Percentiles rank a stretch among this genome's conserved stretches.
phyloP scores from a whole-genome alignment of 1,284 basidiomycete genomes.

The Apiotrichum veenhuisii region DNA sequence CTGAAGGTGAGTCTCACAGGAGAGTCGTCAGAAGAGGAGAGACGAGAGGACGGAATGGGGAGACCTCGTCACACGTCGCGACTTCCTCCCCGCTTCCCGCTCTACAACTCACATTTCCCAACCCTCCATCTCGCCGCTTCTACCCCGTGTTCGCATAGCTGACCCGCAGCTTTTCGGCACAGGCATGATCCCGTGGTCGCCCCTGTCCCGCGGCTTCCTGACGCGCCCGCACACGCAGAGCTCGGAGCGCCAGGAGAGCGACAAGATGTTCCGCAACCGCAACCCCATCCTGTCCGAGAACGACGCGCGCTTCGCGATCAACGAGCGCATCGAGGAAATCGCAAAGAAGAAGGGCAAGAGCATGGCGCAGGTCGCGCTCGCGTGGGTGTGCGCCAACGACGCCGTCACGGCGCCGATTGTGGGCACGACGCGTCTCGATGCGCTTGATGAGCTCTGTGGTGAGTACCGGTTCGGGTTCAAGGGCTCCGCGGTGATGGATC shows the following conservation, averaged over 20 bases:
- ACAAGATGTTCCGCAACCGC: slow-evolving; percentile 17
- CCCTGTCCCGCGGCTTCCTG: slow-evolving; percentile 34
- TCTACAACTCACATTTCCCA: no score
- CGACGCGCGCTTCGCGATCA: slow-evolving; percentile 32
- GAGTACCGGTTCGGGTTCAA: no score
- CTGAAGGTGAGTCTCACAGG: slow-evolving; percentile 28
- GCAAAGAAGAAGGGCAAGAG: slow-evolving; percentile 55
- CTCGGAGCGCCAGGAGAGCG: slow-evolving; percentile 25
- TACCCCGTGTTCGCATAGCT: no score
- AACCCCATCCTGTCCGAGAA: background rate
- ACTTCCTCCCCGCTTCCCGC: no score
- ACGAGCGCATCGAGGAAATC: slow-evolving; percentile 55
- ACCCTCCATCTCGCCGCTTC: no score
- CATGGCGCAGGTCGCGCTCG: slow-evolving; percentile 60
- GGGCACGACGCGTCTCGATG: slow-evolving; percentile 37
- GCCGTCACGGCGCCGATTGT: slow-evolving; percentile 44
- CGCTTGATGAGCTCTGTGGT: slow-evolving; percentile 39
- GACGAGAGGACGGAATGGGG: no score
- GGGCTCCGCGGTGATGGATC: no score
- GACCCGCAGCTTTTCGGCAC: slow-evolving; percentile 37
- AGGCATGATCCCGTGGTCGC: slow-evolving; percentile 49
- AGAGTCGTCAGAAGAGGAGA: background rate
- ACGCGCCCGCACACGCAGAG: slow-evolving; percentile 24
- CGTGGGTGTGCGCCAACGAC: slow-evolving; percentile 53
- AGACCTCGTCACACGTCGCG: background rate